These are phyloP conservation scores for Myxozyma neotropica DNA, from an alignment of 805 yeast genomes.

Conservation along the genomic window DNA sequence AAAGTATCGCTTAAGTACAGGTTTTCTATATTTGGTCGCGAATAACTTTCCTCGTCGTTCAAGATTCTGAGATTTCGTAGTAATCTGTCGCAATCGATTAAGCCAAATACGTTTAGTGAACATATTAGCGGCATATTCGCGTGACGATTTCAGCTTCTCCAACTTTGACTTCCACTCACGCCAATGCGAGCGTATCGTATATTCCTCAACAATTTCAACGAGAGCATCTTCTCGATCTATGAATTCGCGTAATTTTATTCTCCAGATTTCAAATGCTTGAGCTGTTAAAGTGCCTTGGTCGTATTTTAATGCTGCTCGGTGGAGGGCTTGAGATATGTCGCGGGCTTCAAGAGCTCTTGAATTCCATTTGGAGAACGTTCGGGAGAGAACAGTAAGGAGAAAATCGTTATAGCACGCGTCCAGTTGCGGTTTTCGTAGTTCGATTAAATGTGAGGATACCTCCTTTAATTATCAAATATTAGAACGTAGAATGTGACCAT, in stretches of 20 bases:
- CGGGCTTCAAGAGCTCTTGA: not conserved
- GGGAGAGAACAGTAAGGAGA: slow-evolving; percentile 9
- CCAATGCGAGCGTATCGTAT: not conserved
- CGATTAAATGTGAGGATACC: slow-evolving; percentile 11
- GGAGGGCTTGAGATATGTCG: not conserved
- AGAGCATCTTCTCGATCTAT: slow-evolving; percentile 1
- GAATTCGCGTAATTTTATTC: slow-evolving; percentile 2
- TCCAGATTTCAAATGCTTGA: slow-evolving; percentile 26
- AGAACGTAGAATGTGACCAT: not conserved
- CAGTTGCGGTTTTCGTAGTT: slow-evolving; percentile 17
- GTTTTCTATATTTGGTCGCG: not conserved
- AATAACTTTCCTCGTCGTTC: not conserved
- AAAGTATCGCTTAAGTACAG: not conserved
- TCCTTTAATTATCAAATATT: slow-evolving; percentile 7
- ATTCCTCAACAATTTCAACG: not conserved
- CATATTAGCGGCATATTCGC: not conserved
- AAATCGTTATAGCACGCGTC: slow-evolving; percentile 16
- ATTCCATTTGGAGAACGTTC: slow-evolving; percentile 14
- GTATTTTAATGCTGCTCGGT: slow-evolving; percentile 22
- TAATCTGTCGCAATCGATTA: not conserved
- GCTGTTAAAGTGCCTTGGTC: slow-evolving; percentile 16
- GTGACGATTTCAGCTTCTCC: not conserved
- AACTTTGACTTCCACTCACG: not conserved
- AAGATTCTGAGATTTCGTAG: not conserved
- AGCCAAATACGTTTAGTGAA: slow-evolving; percentile 2